A percentile compares a stretch with the other conserved stretches of the same genome.
These are phyloP conservation scores for Acanthamoeba royreba DNA, from an alignment of 208 protist genomes.

Conservation along the genomic window DNA sequence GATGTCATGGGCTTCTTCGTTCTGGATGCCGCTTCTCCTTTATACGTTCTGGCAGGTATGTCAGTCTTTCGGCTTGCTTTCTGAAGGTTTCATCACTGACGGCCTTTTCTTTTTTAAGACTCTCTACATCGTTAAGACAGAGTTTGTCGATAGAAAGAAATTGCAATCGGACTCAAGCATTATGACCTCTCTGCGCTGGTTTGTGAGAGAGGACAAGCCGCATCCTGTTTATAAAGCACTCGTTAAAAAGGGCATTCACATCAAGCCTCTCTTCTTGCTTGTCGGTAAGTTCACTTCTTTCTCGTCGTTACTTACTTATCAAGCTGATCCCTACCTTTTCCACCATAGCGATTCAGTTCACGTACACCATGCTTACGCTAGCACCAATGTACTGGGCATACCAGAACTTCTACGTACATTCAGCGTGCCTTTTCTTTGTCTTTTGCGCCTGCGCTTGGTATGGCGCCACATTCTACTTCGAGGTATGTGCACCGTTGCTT, in stretches of 20 bases:
- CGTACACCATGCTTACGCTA: constrained; percentile 55
- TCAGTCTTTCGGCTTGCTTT: not conserved
- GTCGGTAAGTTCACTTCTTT: constrained; percentile 31
- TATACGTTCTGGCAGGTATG: constrained; percentile 64
- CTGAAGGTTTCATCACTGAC: not conserved
- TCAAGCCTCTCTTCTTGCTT: constrained; percentile 17
- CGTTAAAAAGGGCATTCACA: constrained; percentile 9
- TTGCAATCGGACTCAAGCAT: constrained; percentile 46
- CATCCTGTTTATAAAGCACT: constrained; percentile 54
- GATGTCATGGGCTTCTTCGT: not conserved
- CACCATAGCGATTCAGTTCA: constrained; percentile 42
- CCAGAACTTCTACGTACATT: constrained; percentile 28
- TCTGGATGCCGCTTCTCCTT: constrained; percentile 36
- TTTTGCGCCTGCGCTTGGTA: not conserved
- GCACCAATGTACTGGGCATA: constrained; percentile 31
- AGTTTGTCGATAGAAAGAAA: constrained; percentile 53
- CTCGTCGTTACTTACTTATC: not conserved
- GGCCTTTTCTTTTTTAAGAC: not conserved
- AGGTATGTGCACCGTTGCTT: not conserved
- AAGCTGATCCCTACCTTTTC: not conserved
- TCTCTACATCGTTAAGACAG: constrained; percentile 64
- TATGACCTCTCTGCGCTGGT: constrained; percentile 57
- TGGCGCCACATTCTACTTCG: constrained; percentile 47
- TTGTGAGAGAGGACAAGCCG: constrained; percentile 34
- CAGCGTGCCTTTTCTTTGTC: constrained; percentile 10